Percentiles rank a stretch among this genome's conserved stretches.
Conservation (phyloP, 345 rosid genomes). For the Kandelia obovata region DNA sequence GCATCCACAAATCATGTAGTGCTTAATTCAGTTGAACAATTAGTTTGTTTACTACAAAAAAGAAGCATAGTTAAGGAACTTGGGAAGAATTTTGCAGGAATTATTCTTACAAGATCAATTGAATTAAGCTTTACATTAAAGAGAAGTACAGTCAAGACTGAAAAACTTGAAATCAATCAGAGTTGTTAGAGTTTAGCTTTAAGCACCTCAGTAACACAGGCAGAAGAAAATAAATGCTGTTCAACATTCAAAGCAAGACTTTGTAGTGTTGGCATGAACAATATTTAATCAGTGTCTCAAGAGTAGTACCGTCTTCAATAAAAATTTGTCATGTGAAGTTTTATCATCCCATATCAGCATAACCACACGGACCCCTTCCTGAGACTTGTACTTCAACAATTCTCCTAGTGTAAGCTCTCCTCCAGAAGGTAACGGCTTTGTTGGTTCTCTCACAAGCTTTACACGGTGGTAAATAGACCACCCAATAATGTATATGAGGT, state of each 20-base stretch:
- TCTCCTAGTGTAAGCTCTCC: constrained; percentile 63
- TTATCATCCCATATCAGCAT: constrained; percentile 71
- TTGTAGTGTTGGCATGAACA: not conserved
- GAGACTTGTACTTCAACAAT: constrained; percentile 57
- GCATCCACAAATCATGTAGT: not conserved
- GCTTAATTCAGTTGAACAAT: not conserved
- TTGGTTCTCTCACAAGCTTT: constrained; percentile 63
- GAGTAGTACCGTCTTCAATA: constrained; percentile 48
- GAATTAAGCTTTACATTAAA: too few relatives aligned
- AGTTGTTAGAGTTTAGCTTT: too few relatives aligned
- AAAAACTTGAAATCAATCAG: too few relatives aligned
- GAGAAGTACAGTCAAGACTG: too few relatives aligned
- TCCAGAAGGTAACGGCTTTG: constrained; percentile 46
- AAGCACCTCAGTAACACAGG: too few relatives aligned
- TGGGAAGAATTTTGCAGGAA: not conserved
- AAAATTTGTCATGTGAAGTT: constrained; percentile 63
- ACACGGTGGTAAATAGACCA: constrained; percentile 62
- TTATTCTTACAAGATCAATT: not conserved
- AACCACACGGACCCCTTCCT: constrained; percentile 67
- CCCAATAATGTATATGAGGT: constrained; percentile 56
- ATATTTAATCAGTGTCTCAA: not conserved
- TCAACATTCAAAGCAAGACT: not conserved
- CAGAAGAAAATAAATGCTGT: not conserved
- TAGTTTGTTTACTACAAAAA: not conserved
- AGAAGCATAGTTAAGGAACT: not conserved